These are phyloP conservation scores for Meripilus lineatus DNA, from an alignment of 1,284 basidiomycete genomes.

Conservation along the genomic window DNA sequence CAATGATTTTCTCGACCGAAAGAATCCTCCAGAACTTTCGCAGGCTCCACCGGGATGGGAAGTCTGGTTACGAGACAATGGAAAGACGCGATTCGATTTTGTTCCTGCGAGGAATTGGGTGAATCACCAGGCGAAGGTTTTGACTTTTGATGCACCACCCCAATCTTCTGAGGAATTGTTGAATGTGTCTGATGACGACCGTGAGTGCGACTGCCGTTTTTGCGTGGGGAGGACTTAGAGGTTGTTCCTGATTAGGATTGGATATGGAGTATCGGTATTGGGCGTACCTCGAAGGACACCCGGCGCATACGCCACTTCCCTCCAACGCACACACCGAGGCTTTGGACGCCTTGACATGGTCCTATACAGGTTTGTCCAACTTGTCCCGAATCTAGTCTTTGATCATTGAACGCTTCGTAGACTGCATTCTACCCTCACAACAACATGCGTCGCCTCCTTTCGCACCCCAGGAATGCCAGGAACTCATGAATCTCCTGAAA, in stretches of 20 bases:
- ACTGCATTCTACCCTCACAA: constrained; percentile 59
- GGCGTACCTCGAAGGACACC: constrained; percentile 70
- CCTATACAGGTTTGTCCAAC: constrained; percentile 53
- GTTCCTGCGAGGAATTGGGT: constrained; percentile 54
- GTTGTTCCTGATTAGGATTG: constrained; percentile 37
- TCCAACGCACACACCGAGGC: constrained; percentile 55
- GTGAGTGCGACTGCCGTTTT: constrained; percentile 36
- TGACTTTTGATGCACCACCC: constrained; percentile 42
- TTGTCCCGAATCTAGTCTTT: not conserved
- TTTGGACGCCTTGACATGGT: constrained; percentile 67
- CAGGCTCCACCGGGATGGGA: constrained; percentile 43
- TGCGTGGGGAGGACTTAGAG: not conserved
- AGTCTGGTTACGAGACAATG: constrained; percentile 45
- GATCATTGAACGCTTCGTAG: constrained; percentile 26
- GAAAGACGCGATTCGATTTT: constrained; percentile 26
- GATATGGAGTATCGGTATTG: constrained; percentile 74
- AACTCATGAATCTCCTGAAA: constrained; percentile 56
- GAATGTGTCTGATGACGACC: constrained; percentile 36
- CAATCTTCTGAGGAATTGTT: constrained; percentile 16
- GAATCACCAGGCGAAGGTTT: constrained; percentile 52
- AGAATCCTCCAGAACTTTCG: constrained; percentile 20
- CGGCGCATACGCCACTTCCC: constrained; percentile 56
- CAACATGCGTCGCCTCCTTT: constrained; percentile 57
- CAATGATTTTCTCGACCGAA: constrained; percentile 42
- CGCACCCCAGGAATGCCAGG: constrained; percentile 66